Evolutionary conservation across 257 asterid genomes (phyloP), one percentile per base, ranked within the genome.

Genomic region (Knoxia roxburghii): DNA sequence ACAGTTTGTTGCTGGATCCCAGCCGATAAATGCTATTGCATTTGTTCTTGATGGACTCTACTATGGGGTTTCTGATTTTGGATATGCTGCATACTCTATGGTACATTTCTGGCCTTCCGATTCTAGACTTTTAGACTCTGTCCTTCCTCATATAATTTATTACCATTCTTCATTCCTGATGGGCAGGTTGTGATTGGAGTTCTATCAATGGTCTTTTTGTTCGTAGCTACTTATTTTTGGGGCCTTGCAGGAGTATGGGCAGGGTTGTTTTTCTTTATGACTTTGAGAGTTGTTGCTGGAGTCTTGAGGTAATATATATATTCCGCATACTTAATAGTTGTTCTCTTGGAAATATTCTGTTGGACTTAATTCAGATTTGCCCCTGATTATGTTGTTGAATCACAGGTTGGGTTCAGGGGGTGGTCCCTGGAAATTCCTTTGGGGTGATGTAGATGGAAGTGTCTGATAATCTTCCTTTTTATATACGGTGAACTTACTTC

Each of bases 31-130:
- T 79, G 99, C 99, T 54, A 72, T 90, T 53, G 99, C 97, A 58
- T 93, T 93, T 79, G 99, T 93, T 69, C 83, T 90, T 68, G 99
- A 93, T 61, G 99, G 99, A 64, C 93, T 93, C 46, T 93, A 93
- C 71, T 93, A 90, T 67, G 99, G 99, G 76, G 96, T 93, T 75
- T 93, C 99, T 62, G 99, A 93, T 78, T 93, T 85, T 29, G 91
- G 77, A 55, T 93, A 85, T 75, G 99, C 99, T 61, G 96, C 99
- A 55, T 93, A 85, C 76, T 88, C 97, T 69, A 93, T 85, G 99
- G 99, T 93, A 85, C 68, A 17, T 67, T 21, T 51, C 58, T 32
- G 24, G 4, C 27, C 72, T 54, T n/a, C 61, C 29, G 40, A 26
- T 26, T 8, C 15, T 64, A 48, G 33, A 56, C 40, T 43, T 18